Evolutionary conservation across 2,329 filamentous ascomycete species (phyloP).

Genomic region (Claviceps capensis): DNA sequence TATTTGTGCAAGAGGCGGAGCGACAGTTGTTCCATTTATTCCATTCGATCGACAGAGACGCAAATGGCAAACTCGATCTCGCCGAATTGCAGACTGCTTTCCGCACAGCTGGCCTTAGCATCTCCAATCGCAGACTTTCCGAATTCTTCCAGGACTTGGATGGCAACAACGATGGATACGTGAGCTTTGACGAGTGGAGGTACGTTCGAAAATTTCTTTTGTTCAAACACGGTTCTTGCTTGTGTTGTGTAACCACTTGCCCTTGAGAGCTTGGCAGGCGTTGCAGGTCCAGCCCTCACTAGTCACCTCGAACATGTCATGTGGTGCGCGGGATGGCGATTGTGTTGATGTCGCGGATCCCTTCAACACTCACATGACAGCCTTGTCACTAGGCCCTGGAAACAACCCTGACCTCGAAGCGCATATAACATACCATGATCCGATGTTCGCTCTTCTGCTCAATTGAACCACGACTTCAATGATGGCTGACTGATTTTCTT

Average conservation of each 20-base stretch:
- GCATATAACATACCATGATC: no score
- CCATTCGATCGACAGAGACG: slow-evolving; percentile 70
- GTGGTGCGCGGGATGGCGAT: neutral
- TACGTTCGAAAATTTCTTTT: slow-evolving; percentile 33
- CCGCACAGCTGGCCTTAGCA: slow-evolving; percentile 59
- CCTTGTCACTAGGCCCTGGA: no score
- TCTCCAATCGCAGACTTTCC: slow-evolving; percentile 64
- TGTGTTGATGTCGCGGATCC: no score
- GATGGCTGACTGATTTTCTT: slow-evolving; percentile 7
- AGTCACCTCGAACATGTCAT: neutral
- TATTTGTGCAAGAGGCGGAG: slow-evolving; percentile 80
- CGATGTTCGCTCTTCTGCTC: neutral
- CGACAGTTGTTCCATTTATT: slow-evolving; percentile 72
- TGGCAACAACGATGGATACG: slow-evolving; percentile 72
- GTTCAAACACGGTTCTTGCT: neutral
- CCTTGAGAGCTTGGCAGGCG: neutral
- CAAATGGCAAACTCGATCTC: slow-evolving; percentile 76
- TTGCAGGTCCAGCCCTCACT: neutral
- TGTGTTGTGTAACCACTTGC: neutral
- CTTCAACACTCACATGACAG: no score
- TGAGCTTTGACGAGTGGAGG: slow-evolving; percentile 95
- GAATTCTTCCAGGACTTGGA: slow-evolving; percentile 87
- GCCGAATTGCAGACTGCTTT: slow-evolving; percentile 73
- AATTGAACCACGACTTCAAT: neutral
- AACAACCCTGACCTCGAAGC: no score